phyloP scores from a whole-genome alignment of 2,329 filamentous ascomycete species.

The Sporothrix mexicana region DNA sequence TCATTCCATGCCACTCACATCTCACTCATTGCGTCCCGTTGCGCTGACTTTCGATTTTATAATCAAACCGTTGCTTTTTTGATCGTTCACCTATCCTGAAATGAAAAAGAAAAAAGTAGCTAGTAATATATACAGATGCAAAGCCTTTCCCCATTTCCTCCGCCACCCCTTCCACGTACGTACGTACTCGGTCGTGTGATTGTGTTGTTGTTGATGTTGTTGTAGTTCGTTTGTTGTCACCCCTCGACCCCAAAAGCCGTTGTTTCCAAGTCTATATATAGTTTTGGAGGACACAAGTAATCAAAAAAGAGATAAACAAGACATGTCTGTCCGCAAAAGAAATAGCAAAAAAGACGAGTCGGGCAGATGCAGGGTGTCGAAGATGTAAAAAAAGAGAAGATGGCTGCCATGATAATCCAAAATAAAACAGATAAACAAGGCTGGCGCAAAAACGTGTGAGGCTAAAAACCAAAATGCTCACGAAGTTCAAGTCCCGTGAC shows the following conservation, averaged over 20 bases:
- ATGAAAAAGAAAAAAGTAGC: slow-evolving; percentile 25
- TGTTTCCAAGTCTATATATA: slow-evolving; percentile 31
- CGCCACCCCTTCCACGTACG: slow-evolving; percentile 21
- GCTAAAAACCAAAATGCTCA: slow-evolving; percentile 35
- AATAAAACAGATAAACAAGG: neutral
- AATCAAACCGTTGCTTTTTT: slow-evolving; percentile 25
- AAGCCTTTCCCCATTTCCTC: slow-evolving; percentile 27
- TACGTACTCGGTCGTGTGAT: slow-evolving; percentile 15
- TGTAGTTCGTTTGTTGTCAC: too few relatives aligned
- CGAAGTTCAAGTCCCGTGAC: slow-evolving; percentile 35
- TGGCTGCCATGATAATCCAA: slow-evolving; percentile 11
- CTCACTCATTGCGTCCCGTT: too few relatives aligned
- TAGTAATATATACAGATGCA: slow-evolving; percentile 35
- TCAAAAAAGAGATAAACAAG: slow-evolving; percentile 1
- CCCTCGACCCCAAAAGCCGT: neutral
- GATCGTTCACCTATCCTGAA: slow-evolving; percentile 32
- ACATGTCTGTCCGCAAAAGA: slow-evolving; percentile 19
- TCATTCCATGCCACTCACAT: too few relatives aligned
- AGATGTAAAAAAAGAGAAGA: slow-evolving; percentile 17
- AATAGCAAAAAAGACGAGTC: slow-evolving; percentile 26
- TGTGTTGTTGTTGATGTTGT: neutral
- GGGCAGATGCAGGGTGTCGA: slow-evolving; percentile 30
- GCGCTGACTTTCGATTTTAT: neutral
- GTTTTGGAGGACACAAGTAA: slow-evolving; percentile 26
- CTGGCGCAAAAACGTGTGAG: slow-evolving; percentile 30